phyloP scores from a whole-genome alignment of 1,284 basidiomycete species.

The Sphagnurus paluster region DNA sequence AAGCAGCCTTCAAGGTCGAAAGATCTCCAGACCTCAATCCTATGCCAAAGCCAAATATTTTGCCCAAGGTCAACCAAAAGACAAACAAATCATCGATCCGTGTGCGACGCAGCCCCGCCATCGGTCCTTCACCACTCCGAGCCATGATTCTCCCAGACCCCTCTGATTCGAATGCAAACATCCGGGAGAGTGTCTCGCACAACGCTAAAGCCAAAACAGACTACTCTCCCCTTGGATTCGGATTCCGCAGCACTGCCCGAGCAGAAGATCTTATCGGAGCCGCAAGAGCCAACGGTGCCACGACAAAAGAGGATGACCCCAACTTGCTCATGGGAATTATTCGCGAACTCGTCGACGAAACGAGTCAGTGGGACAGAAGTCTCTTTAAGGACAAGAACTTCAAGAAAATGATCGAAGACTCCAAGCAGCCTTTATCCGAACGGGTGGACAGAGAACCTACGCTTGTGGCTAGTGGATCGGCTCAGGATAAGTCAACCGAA shows the following conservation, averaged over 20 bases:
- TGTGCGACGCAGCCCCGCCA: constrained; percentile 33
- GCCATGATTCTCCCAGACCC: constrained; percentile 40
- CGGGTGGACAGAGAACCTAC: neutral
- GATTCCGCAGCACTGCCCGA: constrained; percentile 5
- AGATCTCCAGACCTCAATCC: neutral
- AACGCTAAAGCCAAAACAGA: neutral
- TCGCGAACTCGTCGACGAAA: constrained; percentile 46
- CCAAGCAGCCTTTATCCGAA: constrained; percentile 21
- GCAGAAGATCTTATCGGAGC: neutral
- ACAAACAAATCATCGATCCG: constrained; percentile 22
- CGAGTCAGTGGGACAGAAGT: constrained; percentile 46
- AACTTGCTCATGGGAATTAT: constrained; percentile 40
- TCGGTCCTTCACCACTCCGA: constrained; percentile 45
- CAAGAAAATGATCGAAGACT: constrained; percentile 39
- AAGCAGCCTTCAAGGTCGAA: neutral
- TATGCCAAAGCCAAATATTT: neutral
- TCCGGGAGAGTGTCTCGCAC: constrained; percentile 1
- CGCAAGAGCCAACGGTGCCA: neutral
- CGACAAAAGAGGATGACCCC: constrained; percentile 22
- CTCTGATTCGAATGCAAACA: constrained; percentile 10
- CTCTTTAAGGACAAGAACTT: constrained; percentile 47
- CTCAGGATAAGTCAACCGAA: constrained; percentile 13
- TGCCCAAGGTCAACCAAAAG: constrained; percentile 16
- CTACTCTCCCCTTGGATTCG: constrained; percentile 13
- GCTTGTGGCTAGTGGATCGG: neutral